Evolutionary conservation across 176 grass and related monocot genomes (phyloP), one percentile per base, ranked within the genome.

Genomic region (Rhipidocladum racemiflorum): DNA sequence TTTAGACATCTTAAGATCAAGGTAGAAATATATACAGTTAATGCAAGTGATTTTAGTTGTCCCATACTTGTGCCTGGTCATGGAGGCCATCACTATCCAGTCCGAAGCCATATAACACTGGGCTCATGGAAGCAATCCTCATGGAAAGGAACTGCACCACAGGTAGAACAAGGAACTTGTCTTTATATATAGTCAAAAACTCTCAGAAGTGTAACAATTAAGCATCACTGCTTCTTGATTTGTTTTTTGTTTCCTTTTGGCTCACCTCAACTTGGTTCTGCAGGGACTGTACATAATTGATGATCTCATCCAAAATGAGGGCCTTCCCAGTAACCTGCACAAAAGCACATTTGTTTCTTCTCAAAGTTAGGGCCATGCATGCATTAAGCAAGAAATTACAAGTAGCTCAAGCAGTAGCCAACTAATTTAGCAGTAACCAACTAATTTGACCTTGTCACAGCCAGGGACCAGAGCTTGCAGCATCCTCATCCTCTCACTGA

Each of bases 191-290:
- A 9, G n/a, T 21, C 60, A 39, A 42, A 39, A 72, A 57, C 65
- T 59, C 21, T 42, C 38, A 44, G 16, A 89, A 39, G 5, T 76
- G 61, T 32, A 32, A 42, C 39, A 71, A 65, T 88, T 85, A 72
- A 50, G 68, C 32, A 65, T 21, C 32, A 59, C 23, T 40, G 6
- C 21, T 81, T n/a, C 24, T 80, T 81, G 9, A 8, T 42, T 45
- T 64, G 5, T 66, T 64, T 25, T 23, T 35, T n/a, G 5, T 30
- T 1, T 15, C 62, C 43, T 21, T 81, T 23, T 51, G 44, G 30
- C 59, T n/a, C 88, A 97, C 92, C 94, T 97, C 94, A 65, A 97
- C 92, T 94, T 97, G 94, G 77, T 97, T 92, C 67, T 97, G 94
- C 73, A 97, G 59, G 64, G 92, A 92, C 78, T 91, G 94, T 39